A percentile compares a stretch with the other conserved stretches of the same genome.
Conservation (phyloP, 2,329 filamentous ascomycete genomes). For the Fusarium ambrosium region DNA sequence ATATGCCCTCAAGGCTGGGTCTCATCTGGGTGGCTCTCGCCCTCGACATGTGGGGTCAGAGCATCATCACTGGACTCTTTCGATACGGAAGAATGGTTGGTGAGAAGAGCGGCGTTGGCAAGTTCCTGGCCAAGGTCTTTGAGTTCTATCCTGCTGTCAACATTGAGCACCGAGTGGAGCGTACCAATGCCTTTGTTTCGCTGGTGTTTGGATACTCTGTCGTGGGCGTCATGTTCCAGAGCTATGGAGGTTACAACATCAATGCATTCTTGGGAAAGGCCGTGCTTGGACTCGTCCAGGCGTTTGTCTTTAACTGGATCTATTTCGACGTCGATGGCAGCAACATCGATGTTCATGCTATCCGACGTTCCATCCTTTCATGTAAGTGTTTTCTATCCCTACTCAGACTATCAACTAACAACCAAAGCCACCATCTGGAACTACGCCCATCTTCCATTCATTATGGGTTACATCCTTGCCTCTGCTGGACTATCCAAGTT, state of each 20-base stretch:
- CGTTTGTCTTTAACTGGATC: conserved; percentile 72
- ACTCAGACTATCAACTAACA: conserved; percentile 15
- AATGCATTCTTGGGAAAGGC: conserved; percentile 74
- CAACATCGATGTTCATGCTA: conserved; percentile 71
- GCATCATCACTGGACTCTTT: conserved; percentile 58
- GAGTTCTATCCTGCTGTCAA: conserved; percentile 74
- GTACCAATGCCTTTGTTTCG: conserved; percentile 74
- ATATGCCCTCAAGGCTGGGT: conserved; percentile 66
- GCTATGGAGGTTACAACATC: conserved; percentile 57
- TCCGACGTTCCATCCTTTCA: conserved; percentile 63
- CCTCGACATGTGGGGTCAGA: conserved; percentile 65
- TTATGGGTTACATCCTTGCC: conserved; percentile 73
- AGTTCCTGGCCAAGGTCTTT: conserved; percentile 56
- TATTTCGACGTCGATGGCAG: conserved; percentile 74
- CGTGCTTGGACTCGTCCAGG: conserved; percentile 68
- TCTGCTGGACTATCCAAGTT: conserved; percentile 70
- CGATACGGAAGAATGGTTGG: conserved; percentile 45
- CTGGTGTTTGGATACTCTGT: conserved; percentile 76
- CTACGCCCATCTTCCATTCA: conserved; percentile 70
- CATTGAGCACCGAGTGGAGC: conserved; percentile 75
- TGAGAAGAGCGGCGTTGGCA: conserved; percentile 37
- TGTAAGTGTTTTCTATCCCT: conserved; percentile 48
- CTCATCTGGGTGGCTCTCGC: conserved; percentile 69
- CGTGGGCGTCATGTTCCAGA: conserved; percentile 72
- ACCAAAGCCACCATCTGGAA: conserved; percentile 64